Base-by-base conservation (phyloP, 1,284 basidiomycete genomes). In the Ceratobasidium sp. region DNA sequence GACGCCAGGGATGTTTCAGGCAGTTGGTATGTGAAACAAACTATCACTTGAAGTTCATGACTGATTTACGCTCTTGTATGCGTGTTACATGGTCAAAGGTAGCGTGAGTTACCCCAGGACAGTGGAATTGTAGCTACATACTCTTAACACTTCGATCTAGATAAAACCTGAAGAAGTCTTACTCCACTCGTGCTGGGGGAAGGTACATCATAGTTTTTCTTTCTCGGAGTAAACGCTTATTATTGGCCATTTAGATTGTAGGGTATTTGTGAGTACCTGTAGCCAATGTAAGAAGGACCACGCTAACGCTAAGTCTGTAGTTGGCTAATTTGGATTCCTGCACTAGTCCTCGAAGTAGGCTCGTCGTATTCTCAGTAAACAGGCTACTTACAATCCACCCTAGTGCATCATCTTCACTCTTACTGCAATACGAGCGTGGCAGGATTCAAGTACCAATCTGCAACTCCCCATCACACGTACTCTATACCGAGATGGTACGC, bases 321-420 rank as follows among this genome's bases (percentile, higher is more conserved):
- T 24, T 72, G 69, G 69, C 41, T 57, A 7, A 57, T 57, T 22
- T 72, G 69, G 69, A 50, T 72, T 31, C 69, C 69, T 19, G 47
- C 69, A 3, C 31, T 72, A 19, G n/a, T 62, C n/a, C 69, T 72
- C 45, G 69, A 72, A 57, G 69, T 50, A 27, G 14, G 56, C 44
- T 27, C 48, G 22, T 24, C 22, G 45, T 31, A 19, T 31, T 27
- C 22, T 60, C 1, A 17, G 11, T 19, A 2, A 29, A 44, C 19
- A 5, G 3, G 2, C 7, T n/a, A 17, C 19, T 50, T 15, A 29
- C 9, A 22, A 4, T 9, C 27, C 50, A 27, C 15, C 15, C 48
- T 41, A 72, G 69, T 22, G 36, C 15, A 19, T 72, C 29, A 41
- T 72, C 1, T 72, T 72, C 56, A 44, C 45, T 14, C 57, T 72